A percentile compares a stretch with the other conserved stretches of the same genome.
Evolutionary conservation across 2,329 filamentous ascomycete species (phyloP).

Genomic region (Epicoccum nigrum): DNA sequence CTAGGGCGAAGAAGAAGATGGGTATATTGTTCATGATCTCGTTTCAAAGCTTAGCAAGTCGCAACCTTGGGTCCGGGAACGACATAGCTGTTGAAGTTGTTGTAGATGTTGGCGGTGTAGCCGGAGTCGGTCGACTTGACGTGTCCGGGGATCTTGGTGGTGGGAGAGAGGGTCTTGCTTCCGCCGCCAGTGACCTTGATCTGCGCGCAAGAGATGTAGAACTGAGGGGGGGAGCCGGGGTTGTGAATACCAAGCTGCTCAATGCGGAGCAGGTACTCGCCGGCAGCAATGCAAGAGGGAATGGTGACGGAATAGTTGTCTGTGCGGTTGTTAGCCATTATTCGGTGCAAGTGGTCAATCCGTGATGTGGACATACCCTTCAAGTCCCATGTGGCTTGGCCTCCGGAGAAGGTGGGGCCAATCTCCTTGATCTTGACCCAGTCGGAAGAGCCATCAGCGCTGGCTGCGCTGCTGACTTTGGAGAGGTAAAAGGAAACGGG

Average conservation of each 20-base stretch:
- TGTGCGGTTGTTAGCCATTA: conserved; percentile 20
- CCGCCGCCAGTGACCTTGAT: conserved; percentile 53
- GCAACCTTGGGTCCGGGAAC: conserved; percentile 47
- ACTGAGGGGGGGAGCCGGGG: conserved; percentile 35
- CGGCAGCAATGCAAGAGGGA: conserved; percentile 50
- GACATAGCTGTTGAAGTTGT: conserved; percentile 45
- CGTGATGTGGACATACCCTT: conserved; percentile 25
- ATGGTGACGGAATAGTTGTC: conserved; percentile 48
- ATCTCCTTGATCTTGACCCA: conserved; percentile 52
- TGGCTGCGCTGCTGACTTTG: conserved; percentile 42
- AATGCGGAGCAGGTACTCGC: conserved; percentile 56
- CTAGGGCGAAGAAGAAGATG: neutral
- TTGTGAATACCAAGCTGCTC: conserved; percentile 58
- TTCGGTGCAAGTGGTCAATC: neutral
- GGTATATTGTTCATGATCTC: neutral
- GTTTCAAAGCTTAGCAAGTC: conserved; percentile 34
- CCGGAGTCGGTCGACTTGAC: conserved; percentile 44
- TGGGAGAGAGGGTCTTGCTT: conserved; percentile 29
- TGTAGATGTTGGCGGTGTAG: conserved; percentile 49
- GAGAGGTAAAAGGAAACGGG: conserved; percentile 48
- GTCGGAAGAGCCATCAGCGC: conserved; percentile 45
- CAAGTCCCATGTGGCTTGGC: conserved; percentile 44
- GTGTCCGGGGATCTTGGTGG: conserved; percentile 44
- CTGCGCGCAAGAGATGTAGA: conserved; percentile 53
- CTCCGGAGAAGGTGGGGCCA: conserved; percentile 44